Evolutionary conservation across 2,329 filamentous ascomycete genomes (phyloP).

Genomic region (Curvularia hawaiiensis): DNA sequence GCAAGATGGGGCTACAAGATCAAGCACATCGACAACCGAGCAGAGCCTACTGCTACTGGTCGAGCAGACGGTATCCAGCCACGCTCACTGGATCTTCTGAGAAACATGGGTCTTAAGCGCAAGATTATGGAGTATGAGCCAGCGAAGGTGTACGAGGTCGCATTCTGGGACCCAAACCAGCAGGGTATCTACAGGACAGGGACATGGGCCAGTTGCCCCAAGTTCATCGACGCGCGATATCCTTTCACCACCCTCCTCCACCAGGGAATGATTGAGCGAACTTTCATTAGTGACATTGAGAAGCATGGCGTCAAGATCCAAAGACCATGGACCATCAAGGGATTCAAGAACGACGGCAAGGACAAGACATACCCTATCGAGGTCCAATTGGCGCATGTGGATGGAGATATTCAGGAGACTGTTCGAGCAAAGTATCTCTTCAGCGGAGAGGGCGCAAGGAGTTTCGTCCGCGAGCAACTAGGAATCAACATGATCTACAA

Average conservation of each 20-base stretch:
- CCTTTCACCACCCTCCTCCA: slow-evolving; percentile 68
- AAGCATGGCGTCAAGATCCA: slow-evolving; percentile 63
- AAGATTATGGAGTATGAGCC: slow-evolving; percentile 87
- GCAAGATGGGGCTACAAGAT: slow-evolving; percentile 94
- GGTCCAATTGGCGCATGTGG: slow-evolving; percentile 76
- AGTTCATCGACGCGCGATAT: slow-evolving; percentile 72
- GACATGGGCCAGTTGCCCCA: slow-evolving; percentile 85
- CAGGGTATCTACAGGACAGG: slow-evolving; percentile 64
- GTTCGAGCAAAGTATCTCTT: slow-evolving; percentile 67
- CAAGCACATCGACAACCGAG: slow-evolving; percentile 90
- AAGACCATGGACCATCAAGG: slow-evolving; percentile 66
- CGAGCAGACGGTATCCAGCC: slow-evolving; percentile 93
- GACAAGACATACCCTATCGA: slow-evolving; percentile 78
- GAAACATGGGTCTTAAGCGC: slow-evolving; percentile 88
- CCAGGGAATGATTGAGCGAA: slow-evolving; percentile 66
- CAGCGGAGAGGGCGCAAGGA: slow-evolving; percentile 66
- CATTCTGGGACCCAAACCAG: slow-evolving; percentile 66
- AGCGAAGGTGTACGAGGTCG: slow-evolving; percentile 78
- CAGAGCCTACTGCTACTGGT: slow-evolving; percentile 83
- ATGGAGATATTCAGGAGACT: slow-evolving; percentile 72
- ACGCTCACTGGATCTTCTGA: slow-evolving; percentile 81
- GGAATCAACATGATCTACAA: slow-evolving; percentile 69
- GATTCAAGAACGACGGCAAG: slow-evolving; percentile 64
- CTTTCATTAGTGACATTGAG: slow-evolving; percentile 65
- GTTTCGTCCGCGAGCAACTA: slow-evolving; percentile 66